These are phyloP conservation scores for Gonapodya sp. DNA, from an alignment of 192 early-diverging fungal species.

Conservation along the genomic window DNA sequence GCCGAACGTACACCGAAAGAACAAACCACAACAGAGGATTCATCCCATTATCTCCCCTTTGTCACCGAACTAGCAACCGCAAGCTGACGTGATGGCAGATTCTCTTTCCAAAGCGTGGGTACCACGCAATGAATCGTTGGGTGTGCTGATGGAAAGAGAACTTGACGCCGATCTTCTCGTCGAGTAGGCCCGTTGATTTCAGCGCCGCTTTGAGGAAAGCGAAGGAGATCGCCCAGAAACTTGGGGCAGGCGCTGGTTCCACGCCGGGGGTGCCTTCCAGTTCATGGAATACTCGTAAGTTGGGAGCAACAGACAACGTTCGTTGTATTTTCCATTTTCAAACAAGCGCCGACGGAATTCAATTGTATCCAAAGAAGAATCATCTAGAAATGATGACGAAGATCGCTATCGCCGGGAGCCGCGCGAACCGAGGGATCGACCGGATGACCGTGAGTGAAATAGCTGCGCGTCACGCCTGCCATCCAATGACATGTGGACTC, in stretches of 20 bases:
- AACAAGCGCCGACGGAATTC: not conserved
- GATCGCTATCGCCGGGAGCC: not conserved
- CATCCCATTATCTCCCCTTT: too few relatives aligned
- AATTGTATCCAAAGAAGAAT: not conserved
- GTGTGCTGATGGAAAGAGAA: too few relatives aligned
- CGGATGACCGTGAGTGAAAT: not conserved
- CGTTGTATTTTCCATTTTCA: not conserved
- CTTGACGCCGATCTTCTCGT: too few relatives aligned
- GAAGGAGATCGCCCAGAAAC: not conserved
- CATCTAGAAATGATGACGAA: not conserved
- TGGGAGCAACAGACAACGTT: too few relatives aligned
- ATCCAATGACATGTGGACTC: too few relatives aligned
- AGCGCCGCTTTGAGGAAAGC: slow-evolving; percentile 5
- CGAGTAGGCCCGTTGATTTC: not conserved
- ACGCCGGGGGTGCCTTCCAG: not conserved
- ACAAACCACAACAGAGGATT: too few relatives aligned
- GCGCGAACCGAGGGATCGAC: not conserved
- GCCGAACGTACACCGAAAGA: too few relatives aligned
- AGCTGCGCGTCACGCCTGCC: too few relatives aligned
- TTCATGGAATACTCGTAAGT: not conserved
- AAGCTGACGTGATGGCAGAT: too few relatives aligned
- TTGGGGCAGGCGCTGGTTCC: not conserved
- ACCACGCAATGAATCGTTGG: too few relatives aligned
- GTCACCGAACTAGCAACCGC: too few relatives aligned
- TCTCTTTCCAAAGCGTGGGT: not conserved